phyloP scores from a whole-genome alignment of 2,329 filamentous ascomycete species.

The Epichloe coenophiala region DNA sequence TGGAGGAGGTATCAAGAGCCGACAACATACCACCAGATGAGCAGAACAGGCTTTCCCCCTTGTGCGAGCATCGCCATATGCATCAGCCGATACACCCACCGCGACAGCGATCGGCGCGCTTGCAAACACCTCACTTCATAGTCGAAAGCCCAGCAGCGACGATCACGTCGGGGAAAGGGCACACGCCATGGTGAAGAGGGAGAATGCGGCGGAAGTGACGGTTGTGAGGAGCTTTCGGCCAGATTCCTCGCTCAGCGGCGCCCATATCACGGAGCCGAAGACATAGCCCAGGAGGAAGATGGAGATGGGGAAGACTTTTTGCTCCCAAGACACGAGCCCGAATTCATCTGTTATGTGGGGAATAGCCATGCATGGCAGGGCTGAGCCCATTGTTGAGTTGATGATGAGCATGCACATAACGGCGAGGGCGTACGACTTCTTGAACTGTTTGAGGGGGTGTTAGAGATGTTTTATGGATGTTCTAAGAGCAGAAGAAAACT shows the following conservation, averaged over 20 bases:
- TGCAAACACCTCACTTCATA: slow-evolving; percentile 39
- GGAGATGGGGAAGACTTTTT: slow-evolving; percentile 43
- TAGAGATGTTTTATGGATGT: background rate
- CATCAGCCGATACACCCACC: slow-evolving; percentile 51
- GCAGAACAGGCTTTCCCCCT: slow-evolving; percentile 4
- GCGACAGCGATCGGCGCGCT: slow-evolving; percentile 49
- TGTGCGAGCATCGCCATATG: slow-evolving; percentile 35
- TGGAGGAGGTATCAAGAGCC: background rate
- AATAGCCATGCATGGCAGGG: slow-evolving; percentile 49
- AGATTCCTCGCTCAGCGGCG: slow-evolving; percentile 51
- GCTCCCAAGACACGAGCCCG: slow-evolving; percentile 32
- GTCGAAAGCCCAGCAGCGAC: slow-evolving; percentile 39
- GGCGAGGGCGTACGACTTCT: slow-evolving; percentile 40
- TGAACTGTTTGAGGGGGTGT: slow-evolving; percentile 22
- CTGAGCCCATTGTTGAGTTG: slow-evolving; percentile 54
- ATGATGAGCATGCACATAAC: slow-evolving; percentile 46
- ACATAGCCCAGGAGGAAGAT: slow-evolving; percentile 52
- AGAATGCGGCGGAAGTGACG: slow-evolving; percentile 33
- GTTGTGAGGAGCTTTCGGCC: slow-evolving; percentile 37
- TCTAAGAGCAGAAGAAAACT: background rate
- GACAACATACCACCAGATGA: slow-evolving; percentile 42
- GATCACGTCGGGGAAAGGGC: slow-evolving; percentile 39
- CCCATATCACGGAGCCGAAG: slow-evolving; percentile 46
- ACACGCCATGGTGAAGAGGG: slow-evolving; percentile 40
- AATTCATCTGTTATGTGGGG: slow-evolving; percentile 45